Conservation (phyloP, 2,329 filamentous ascomycete genomes). For the Sporothrix dimorphospora region DNA sequence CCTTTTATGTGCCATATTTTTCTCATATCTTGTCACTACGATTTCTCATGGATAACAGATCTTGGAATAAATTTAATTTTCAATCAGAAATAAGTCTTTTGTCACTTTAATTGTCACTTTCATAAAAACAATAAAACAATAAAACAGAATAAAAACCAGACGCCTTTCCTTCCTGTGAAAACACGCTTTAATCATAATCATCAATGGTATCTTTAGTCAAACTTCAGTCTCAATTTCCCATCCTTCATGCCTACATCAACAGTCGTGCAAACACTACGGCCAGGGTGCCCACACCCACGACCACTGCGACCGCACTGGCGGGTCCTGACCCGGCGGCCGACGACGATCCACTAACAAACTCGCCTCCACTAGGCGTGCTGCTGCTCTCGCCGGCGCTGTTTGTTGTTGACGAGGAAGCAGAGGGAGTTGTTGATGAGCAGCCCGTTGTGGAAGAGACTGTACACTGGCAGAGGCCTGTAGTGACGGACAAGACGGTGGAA, state of each 20-base stretch:
- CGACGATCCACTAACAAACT: neutral
- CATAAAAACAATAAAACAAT: too few relatives aligned
- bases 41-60: too few relatives aligned
- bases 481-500: neutral
- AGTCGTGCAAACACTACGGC: slow-evolving; percentile 29
- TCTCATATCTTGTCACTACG: too few relatives aligned
- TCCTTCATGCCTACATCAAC: slow-evolving; percentile 19
- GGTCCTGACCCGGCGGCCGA: neutral
- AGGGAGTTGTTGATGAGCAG: neutral
- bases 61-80: too few relatives aligned
- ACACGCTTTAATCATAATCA: neutral
- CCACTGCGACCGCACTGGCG: neutral
- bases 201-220: slow-evolving; percentile 9
- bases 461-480: neutral
- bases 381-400: neutral
- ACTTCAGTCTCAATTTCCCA: neutral
- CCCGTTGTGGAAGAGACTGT: neutral
- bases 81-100: too few relatives aligned
- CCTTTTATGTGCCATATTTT: neutral
- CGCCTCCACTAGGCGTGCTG: neutral
- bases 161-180: neutral
- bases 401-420: neutral
- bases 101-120: too few relatives aligned
- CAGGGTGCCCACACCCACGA: slow-evolving; percentile 21
- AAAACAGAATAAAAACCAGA: too few relatives aligned